Percentiles rank a stretch among this genome's conserved stretches.
phyloP scores from a whole-genome alignment of 352 stramenopile genomes.

The Stramenopiles sp. region DNA sequence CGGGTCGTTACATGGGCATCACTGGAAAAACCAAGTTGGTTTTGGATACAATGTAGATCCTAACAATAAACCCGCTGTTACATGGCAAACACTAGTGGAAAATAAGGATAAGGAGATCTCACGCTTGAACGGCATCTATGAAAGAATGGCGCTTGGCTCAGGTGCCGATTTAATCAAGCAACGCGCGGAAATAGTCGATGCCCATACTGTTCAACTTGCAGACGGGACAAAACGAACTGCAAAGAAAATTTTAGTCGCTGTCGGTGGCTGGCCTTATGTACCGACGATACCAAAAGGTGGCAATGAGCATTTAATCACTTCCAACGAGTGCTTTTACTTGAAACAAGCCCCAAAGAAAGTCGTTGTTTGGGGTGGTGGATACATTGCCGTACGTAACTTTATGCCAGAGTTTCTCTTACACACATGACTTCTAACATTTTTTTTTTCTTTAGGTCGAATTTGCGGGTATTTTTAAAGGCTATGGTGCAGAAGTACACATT shows the following conservation, averaged over 20 bases:
- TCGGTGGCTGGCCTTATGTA: conserved; percentile 62
- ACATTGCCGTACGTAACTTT: conserved; percentile 98
- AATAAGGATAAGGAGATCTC: conserved; percentile 79
- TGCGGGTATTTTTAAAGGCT: too few relatives aligned
- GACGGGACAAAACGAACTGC: conserved; percentile 45
- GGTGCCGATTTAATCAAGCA: conserved; percentile 64
- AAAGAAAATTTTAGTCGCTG: conserved; percentile 82
- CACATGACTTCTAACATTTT: too few relatives aligned
- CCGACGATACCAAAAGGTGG: conserved; percentile 56
- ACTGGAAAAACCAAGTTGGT: neutral
- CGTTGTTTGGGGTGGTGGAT: conserved; percentile 86
- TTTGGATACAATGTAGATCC: too few relatives aligned
- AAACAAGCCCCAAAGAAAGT: conserved; percentile 68
- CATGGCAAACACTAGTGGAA: too few relatives aligned
- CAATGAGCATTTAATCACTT: conserved; percentile 75
- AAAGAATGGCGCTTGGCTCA: conserved; percentile 64
- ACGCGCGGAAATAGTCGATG: conserved; percentile 54
- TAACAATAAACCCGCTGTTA: too few relatives aligned
- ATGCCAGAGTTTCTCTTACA: too few relatives aligned
- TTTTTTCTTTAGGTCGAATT: too few relatives aligned
- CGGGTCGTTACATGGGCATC: neutral
- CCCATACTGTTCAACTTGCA: conserved; percentile 55
- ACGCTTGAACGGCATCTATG: conserved; percentile 89
- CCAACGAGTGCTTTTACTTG: conserved; percentile 91
- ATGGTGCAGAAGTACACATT: too few relatives aligned